Evolutionary conservation across 805 yeast genomes (phyloP).

Genomic region (Pichia exigua): DNA sequence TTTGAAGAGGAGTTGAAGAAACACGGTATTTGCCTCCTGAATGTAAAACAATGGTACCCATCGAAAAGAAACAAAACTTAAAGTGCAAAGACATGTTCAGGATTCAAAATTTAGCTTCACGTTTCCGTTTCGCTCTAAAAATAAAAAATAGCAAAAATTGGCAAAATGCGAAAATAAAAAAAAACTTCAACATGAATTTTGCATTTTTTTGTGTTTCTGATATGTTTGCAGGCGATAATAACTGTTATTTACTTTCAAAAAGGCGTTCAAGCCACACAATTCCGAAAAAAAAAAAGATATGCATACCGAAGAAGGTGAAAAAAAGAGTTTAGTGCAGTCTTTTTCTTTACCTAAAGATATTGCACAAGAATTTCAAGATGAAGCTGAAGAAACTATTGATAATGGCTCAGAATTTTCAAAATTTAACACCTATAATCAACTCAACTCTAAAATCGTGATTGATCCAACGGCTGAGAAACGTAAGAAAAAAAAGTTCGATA

Average conservation of each 20-base stretch:
- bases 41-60: not conserved
- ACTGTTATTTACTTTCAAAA: too few relatives aligned
- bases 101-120: not conserved
- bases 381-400: conserved; percentile 2
- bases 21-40: not conserved
- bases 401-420: not conserved
- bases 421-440: not conserved
- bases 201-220: not conserved
- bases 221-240: not conserved
- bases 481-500: conserved; percentile 11
- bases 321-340: conserved; percentile 1
- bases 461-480: conserved; percentile 16
- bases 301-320: not conserved
- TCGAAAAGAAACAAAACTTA: too few relatives aligned
- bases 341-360: conserved; percentile 20
- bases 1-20: too few relatives aligned
- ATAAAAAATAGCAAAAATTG: not conserved
- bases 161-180: not conserved
- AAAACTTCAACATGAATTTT: not conserved
- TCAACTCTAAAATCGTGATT: not conserved
- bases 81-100: not conserved
- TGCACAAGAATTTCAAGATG: conserved; percentile 12
- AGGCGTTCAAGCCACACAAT: not conserved
- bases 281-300: not conserved
- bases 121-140: not conserved